Evolutionary conservation across 2,329 filamentous ascomycete genomes (phyloP).

Genomic region (Pseudopithomyces maydicus): DNA sequence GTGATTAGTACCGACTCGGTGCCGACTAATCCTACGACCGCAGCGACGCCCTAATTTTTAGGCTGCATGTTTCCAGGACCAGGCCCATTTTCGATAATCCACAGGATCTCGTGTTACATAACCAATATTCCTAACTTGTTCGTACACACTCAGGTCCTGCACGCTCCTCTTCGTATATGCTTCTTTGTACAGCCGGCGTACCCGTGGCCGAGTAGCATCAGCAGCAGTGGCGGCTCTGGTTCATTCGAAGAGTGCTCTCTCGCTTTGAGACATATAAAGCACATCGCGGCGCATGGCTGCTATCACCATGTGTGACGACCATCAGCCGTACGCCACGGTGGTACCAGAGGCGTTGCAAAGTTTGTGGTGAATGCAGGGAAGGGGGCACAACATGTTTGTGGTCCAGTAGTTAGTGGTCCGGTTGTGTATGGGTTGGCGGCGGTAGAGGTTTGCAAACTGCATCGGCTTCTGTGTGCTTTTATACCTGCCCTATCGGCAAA

Average conservation of each 20-base stretch:
- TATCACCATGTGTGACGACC: background rate
- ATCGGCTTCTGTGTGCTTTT: background rate
- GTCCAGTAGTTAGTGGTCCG: background rate
- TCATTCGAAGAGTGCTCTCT: background rate
- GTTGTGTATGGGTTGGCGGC: background rate
- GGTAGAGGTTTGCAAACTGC: background rate
- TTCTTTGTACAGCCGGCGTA: background rate
- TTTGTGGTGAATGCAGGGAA: constrained; percentile 2
- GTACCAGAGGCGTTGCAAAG: background rate
- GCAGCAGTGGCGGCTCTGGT: no score
- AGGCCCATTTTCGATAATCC: background rate
- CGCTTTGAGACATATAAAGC: background rate
- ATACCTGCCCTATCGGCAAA: background rate
- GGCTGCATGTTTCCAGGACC: background rate
- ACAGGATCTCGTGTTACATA: background rate
- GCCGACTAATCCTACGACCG: background rate
- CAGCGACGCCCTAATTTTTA: background rate
- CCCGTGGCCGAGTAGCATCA: background rate
- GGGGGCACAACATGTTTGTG: background rate
- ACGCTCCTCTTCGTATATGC: background rate
- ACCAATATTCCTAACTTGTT: background rate
- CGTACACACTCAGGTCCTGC: background rate
- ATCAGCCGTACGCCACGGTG: constrained; percentile 1
- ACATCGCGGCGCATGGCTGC: background rate
- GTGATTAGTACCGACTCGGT: background rate